Evolutionary conservation across 164 flowering plant species (phyloP).

Genomic region (Chimonanthus praecox): DNA sequence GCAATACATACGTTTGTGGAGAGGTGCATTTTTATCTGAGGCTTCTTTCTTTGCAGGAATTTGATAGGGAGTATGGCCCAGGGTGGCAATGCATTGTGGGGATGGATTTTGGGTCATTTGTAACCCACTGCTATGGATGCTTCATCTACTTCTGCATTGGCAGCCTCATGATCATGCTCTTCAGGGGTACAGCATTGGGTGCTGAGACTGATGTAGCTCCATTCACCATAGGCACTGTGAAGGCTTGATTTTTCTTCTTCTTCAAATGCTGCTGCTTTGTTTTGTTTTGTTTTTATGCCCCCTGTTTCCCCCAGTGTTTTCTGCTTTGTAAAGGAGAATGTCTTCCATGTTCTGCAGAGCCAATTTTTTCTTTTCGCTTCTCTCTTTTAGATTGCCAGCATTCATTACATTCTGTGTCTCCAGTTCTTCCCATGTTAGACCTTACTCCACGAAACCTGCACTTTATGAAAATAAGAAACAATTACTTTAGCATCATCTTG

Average conservation of each 20-base stretch:
- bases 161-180: constrained; percentile 71
- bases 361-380: not conserved
- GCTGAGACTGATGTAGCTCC: constrained; percentile 13
- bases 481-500: too few species aligned
- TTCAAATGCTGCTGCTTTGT: not conserved
- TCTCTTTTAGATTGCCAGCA: not conserved
- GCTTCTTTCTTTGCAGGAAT: constrained; percentile 45
- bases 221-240: constrained; percentile 27
- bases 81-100: constrained; percentile 35
- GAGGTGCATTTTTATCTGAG: not conserved
- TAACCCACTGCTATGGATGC: constrained; percentile 72
- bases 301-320: not conserved
- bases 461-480: too few species aligned
- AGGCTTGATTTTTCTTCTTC: constrained; percentile 16
- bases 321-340: not conserved
- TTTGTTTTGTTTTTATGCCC: constrained; percentile 1
- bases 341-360: not conserved
- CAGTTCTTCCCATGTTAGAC: not conserved
- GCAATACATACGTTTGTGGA: not conserved
- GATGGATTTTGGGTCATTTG: constrained; percentile 88
- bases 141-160: constrained; percentile 74
- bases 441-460: too few species aligned
- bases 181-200: constrained; percentile 43
- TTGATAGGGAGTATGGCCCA: constrained; percentile 34
- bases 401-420: not conserved